Conservation (phyloP, 2,329 filamentous ascomycete species). For the Pseudogymnoascus sp. region DNA sequence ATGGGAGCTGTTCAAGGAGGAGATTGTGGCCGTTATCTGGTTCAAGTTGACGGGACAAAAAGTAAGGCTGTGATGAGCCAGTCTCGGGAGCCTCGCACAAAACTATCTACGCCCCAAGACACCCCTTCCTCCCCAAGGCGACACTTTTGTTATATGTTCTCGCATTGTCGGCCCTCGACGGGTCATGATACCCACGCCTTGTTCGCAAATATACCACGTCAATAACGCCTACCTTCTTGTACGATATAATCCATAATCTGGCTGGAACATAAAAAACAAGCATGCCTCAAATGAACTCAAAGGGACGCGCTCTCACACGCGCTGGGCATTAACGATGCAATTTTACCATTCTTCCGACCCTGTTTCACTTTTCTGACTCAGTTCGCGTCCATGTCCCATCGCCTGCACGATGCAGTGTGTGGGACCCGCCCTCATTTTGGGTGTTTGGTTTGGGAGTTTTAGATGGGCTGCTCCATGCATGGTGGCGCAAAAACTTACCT, state of each 20-base stretch:
- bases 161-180: background rate
- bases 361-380: conserved; percentile 1
- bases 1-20: conserved; percentile 71
- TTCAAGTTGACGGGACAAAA: conserved; percentile 52
- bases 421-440: background rate
- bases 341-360: background rate
- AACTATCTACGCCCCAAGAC: background rate
- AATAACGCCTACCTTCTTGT: conserved; percentile 8
- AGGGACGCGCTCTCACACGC: background rate
- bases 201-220: conserved; percentile 5
- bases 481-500: conserved; percentile 5
- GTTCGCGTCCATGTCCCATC: conserved; percentile 1
- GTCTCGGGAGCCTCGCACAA: background rate
- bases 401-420: background rate
- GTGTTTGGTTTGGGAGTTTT: conserved; percentile 4
- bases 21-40: conserved; percentile 52
- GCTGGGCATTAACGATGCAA: background rate
- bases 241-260: conserved; percentile 8
- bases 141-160: conserved; percentile 8
- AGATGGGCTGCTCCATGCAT: conserved; percentile 5
- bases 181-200: conserved; percentile 9
- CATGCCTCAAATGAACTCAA: background rate
- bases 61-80: conserved; percentile 21
- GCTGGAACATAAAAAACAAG: background rate
- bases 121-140: background rate